phyloP scores from a whole-genome alignment of 208 protist species.

The Strigomonas galati region DNA sequence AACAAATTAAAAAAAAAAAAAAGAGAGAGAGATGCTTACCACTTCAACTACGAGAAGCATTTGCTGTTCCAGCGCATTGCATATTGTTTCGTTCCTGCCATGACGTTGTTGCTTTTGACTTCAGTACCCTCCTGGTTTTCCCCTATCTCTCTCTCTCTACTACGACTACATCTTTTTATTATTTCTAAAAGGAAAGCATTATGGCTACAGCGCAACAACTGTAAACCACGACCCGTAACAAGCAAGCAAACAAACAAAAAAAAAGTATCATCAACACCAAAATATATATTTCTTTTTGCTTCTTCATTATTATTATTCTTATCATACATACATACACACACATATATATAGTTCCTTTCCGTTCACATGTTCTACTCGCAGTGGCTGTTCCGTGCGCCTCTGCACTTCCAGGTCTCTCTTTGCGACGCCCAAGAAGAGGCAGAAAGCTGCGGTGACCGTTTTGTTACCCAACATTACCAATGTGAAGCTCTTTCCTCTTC shows the following conservation, averaged over 20 bases:
- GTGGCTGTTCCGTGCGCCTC: constrained; percentile 43
- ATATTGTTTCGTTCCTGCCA: too few relatives aligned
- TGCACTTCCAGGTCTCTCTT: constrained; percentile 21
- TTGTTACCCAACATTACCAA: constrained; percentile 25
- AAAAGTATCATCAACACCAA: too few relatives aligned
- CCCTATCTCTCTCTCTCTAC: constrained; percentile 4
- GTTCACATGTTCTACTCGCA: constrained; percentile 64
- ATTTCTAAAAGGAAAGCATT: background rate
- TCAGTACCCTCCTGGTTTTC: constrained; percentile 10
- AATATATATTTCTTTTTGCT: too few relatives aligned
- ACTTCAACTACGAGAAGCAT: background rate
- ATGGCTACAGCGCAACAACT: too few relatives aligned
- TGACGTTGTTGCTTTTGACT: background rate
- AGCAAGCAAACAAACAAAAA: too few relatives aligned
- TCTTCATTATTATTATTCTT: too few relatives aligned
- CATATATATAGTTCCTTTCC: constrained; percentile 11
- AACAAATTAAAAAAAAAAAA: too few relatives aligned
- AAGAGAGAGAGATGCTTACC: too few relatives aligned
- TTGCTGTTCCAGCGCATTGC: too few relatives aligned
- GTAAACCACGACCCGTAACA: too few relatives aligned
- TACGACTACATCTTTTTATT: constrained; percentile 1
- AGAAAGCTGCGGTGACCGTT: constrained; percentile 12
- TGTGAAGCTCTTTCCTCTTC: too few relatives aligned
- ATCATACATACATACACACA: constrained; percentile 10
- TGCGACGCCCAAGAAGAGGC: background rate